Conservation (phyloP, 1,139 yeast genomes). For the Yamadazyma kanchanaburiensis region DNA sequence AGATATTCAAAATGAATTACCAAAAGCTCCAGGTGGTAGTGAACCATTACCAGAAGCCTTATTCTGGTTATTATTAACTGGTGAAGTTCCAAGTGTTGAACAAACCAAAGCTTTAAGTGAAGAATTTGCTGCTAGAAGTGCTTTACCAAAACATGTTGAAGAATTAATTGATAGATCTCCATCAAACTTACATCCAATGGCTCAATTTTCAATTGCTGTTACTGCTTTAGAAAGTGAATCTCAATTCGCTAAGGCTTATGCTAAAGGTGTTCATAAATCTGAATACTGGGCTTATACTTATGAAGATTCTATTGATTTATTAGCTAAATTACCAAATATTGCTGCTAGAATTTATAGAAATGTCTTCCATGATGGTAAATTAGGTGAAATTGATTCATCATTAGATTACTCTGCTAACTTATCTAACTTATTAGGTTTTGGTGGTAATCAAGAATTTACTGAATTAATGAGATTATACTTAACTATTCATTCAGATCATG, state of each 20-base stretch:
- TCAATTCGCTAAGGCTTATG: slow-evolving; percentile 87
- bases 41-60: slow-evolving; percentile 91
- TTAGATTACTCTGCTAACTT: slow-evolving; percentile 93
- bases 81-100: slow-evolving; percentile 76
- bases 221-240: slow-evolving; percentile 91
- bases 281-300: slow-evolving; percentile 92
- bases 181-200: slow-evolving; percentile 91
- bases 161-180: slow-evolving; percentile 83
- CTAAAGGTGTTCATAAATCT: slow-evolving; percentile 79
- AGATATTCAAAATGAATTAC: slow-evolving; percentile 87
- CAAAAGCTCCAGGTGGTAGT: slow-evolving; percentile 84
- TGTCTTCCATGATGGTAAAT: slow-evolving; percentile 81
- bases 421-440: slow-evolving; percentile 80
- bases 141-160: slow-evolving; percentile 81
- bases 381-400: slow-evolving; percentile 65
- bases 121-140: slow-evolving; percentile 83
- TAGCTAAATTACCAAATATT: slow-evolving; percentile 88
- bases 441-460: slow-evolving; percentile 73
- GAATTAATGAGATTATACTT: slow-evolving; percentile 91
- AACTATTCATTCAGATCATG: slow-evolving; percentile 96
- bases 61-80: slow-evolving; percentile 89
- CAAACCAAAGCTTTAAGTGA: slow-evolving; percentile 75
- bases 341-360: slow-evolving; percentile 95
- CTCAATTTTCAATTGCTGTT: slow-evolving; percentile 90
- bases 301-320: slow-evolving; percentile 84